phyloP scores from a whole-genome alignment of 495 filamentous ascomycete species.

The Penicillium bialowiezense region DNA sequence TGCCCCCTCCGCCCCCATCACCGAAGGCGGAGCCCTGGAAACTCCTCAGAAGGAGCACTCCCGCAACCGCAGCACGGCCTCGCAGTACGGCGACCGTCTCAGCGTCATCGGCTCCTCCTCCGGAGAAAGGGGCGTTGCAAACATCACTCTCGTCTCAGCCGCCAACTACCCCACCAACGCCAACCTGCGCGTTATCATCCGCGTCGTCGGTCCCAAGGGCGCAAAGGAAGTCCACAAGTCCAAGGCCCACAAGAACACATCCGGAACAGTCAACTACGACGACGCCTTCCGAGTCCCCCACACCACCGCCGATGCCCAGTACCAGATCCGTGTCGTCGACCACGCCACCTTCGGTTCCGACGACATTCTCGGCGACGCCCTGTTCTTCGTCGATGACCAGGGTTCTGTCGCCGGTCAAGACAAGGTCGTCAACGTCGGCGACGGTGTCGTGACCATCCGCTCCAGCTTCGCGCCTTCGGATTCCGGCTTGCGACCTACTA shows the following conservation, averaged over 20 bases:
- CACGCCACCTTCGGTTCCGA: slow-evolving; percentile 81
- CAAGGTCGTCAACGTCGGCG: slow-evolving; percentile 68
- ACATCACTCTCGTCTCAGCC: slow-evolving; percentile 76
- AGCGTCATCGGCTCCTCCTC: slow-evolving; percentile 48
- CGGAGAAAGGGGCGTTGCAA: slow-evolving; percentile 68
- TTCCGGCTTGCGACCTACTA: slow-evolving; percentile 31
- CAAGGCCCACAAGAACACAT: slow-evolving; percentile 65
- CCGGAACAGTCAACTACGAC: slow-evolving; percentile 60
- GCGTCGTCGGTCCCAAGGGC: slow-evolving; percentile 61
- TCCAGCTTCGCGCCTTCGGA: slow-evolving; percentile 55
- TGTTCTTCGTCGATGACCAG: slow-evolving; percentile 89
- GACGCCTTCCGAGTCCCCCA: slow-evolving; percentile 71
- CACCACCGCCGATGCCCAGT: slow-evolving; percentile 80
- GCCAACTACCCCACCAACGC: slow-evolving; percentile 71
- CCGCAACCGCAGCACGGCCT: slow-evolving; percentile 67
- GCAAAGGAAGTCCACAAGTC: slow-evolving; percentile 82
- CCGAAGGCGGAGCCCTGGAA: slow-evolving; percentile 34
- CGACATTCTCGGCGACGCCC: slow-evolving; percentile 71
- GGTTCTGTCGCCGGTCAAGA: slow-evolving; percentile 60
- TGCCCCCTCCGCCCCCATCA: slow-evolving; percentile 31
- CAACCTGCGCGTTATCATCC: slow-evolving; percentile 79
- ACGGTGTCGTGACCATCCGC: slow-evolving; percentile 63
- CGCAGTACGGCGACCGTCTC: slow-evolving; percentile 41
- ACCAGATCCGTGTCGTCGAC: slow-evolving; percentile 78
- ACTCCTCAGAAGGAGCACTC: slow-evolving; percentile 49